These are phyloP conservation scores for Suillus occidentalis DNA, from an alignment of 768 basidiomycete species.

Conservation along the genomic window DNA sequence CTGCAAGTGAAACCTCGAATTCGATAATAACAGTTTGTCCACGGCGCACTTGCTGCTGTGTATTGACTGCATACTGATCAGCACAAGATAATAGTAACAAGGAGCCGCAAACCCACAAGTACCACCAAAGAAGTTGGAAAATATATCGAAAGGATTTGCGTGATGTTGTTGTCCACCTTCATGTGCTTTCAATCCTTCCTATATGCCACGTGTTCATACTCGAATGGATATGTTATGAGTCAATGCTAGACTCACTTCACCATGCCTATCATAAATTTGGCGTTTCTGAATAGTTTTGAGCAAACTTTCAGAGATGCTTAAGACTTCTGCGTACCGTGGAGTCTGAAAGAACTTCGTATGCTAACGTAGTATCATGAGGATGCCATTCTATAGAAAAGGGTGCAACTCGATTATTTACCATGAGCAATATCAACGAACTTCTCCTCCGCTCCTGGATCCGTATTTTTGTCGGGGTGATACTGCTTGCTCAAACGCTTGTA, in stretches of 20 bases:
- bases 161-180: slow-evolving; percentile 78
- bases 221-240: slow-evolving; percentile 10
- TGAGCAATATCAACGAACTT: slow-evolving; percentile 91
- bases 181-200: slow-evolving; percentile 91
- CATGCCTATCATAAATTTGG: slow-evolving; percentile 90
- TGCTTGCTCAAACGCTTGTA: slow-evolving; percentile 88
- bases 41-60: slow-evolving; percentile 64
- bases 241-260: slow-evolving; percentile 55
- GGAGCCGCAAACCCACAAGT: slow-evolving; percentile 52
- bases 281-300: slow-evolving; percentile 62
- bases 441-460: slow-evolving; percentile 75
- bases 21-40: slow-evolving; percentile 78
- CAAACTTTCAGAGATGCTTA: background rate
- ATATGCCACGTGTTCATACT: slow-evolving; percentile 12
- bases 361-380: slow-evolving; percentile 36
- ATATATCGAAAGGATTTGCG: slow-evolving; percentile 92
- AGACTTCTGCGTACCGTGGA: slow-evolving; percentile 49
- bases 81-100: background rate
- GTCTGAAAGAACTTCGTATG: slow-evolving; percentile 95
- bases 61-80: slow-evolving; percentile 30
- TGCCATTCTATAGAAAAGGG: background rate
- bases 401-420: slow-evolving; percentile 51
- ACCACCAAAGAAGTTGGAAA: slow-evolving; percentile 88
- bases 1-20: slow-evolving; percentile 83
- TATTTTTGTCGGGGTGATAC: slow-evolving; percentile 96